Conservation (phyloP, 2,329 filamentous ascomycete genomes). For the Claviceps sp. region DNA sequence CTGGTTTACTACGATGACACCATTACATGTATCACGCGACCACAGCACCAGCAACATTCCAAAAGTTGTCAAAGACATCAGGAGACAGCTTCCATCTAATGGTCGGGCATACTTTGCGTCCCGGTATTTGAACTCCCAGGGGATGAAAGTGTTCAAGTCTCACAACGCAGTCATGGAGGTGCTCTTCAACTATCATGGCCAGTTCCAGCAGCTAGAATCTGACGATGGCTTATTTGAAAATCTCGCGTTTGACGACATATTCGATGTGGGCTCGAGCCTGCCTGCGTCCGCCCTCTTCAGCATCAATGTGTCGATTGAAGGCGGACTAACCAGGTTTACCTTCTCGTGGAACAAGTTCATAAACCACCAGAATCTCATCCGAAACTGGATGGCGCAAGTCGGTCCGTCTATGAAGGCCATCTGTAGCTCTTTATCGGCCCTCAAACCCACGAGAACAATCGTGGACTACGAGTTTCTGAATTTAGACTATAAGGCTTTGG, state of each 20-base stretch:
- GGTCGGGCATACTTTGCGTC: constrained; percentile 4
- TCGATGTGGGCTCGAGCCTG: constrained; percentile 1
- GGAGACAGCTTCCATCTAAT: constrained; percentile 1
- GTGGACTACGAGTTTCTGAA: constrained; percentile 1
- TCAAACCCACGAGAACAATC: neutral
- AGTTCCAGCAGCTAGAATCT: constrained; percentile 8
- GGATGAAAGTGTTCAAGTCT: neutral
- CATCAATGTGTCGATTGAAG: constrained; percentile 3
- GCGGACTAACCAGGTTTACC: constrained; percentile 1
- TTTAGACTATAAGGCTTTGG: constrained; percentile 15
- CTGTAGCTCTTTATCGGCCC: neutral
- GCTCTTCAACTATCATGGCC: constrained; percentile 4
- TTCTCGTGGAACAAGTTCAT: constrained; percentile 4
- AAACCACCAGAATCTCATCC: constrained; percentile 2
- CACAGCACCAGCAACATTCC: neutral
- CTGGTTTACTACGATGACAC: constrained; percentile 23
- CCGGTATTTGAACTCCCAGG: neutral
- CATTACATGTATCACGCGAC: neutral
- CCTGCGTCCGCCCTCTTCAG: constrained; percentile 1
- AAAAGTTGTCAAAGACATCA: neutral
- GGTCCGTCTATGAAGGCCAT: neutral
- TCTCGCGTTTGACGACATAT: neutral
- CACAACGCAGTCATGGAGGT: constrained; percentile 3
- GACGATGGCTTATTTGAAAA: constrained; percentile 8
- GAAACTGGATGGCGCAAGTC: constrained; percentile 2